Evolutionary conservation across 2,329 filamentous ascomycete genomes (phyloP).

Genomic region (Ceratocystiopsis minuta): DNA sequence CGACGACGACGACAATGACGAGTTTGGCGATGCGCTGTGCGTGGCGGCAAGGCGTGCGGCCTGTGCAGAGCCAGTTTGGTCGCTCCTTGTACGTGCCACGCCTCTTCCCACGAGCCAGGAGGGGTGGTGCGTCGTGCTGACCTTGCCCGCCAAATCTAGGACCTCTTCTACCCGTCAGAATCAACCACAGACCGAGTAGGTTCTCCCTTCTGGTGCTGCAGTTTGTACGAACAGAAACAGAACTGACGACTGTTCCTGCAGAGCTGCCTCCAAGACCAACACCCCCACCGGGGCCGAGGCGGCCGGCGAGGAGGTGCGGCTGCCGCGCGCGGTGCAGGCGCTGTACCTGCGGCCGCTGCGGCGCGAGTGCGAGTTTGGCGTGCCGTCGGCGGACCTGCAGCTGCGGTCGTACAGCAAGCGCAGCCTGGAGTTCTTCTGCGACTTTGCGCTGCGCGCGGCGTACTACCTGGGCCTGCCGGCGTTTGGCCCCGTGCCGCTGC

Average conservation of each 20-base stretch:
- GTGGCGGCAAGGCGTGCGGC: constrained; percentile 6
- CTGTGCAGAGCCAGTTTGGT: constrained; percentile 4
- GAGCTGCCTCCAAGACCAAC: neutral
- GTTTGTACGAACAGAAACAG: too few relatives aligned
- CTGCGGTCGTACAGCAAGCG: constrained; percentile 79
- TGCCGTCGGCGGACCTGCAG: constrained; percentile 80
- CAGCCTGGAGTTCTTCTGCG: constrained; percentile 83
- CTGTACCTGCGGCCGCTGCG: constrained; percentile 73
- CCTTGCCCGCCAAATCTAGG: too few relatives aligned
- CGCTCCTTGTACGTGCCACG: constrained; percentile 9
- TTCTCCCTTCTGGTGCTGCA: neutral
- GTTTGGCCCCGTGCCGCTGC: constrained; percentile 69
- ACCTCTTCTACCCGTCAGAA: neutral
- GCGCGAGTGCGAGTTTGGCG: constrained; percentile 52
- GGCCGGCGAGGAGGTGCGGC: constrained; percentile 21
- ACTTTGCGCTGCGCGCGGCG: constrained; percentile 85
- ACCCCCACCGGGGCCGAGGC: neutral
- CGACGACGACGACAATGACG: neutral
- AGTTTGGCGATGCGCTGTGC: constrained; percentile 2
- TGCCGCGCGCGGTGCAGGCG: constrained; percentile 68
- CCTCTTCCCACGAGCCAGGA: too few relatives aligned
- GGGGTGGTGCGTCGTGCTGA: neutral
- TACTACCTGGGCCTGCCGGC: constrained; percentile 85
- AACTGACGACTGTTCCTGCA: too few relatives aligned
- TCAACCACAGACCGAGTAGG: neutral